A percentile compares a stretch with the other conserved stretches of the same genome.
Evolutionary conservation across 129 eudicot genomes (phyloP).

Genomic region (Lonicera japonica): DNA sequence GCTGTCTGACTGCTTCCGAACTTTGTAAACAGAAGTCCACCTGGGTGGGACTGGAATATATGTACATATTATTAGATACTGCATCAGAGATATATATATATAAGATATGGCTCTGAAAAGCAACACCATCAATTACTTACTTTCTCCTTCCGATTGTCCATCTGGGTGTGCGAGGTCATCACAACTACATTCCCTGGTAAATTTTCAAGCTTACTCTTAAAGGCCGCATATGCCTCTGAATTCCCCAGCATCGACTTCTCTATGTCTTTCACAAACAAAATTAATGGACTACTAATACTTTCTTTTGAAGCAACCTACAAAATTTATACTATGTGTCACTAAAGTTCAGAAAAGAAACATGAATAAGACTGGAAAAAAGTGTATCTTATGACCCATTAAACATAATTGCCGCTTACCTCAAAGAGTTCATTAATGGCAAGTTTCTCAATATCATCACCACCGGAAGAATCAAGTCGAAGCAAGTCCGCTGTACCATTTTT

Average conservation of each 20-base stretch:
- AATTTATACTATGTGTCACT: neutral
- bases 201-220: conserved; percentile 65
- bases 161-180: conserved; percentile 76
- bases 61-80: neutral
- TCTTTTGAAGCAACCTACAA: conserved; percentile 73
- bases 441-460: conserved; percentile 63
- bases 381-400: neutral
- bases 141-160: conserved; percentile 82
- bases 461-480: conserved; percentile 68
- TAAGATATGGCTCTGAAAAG: neutral
- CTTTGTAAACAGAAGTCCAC: conserved; percentile 82
- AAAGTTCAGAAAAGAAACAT: neutral
- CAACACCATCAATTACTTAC: conserved; percentile 31
- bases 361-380: neutral
- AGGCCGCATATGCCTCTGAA: conserved; percentile 66
- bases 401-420: conserved; percentile 39
- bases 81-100: neutral
- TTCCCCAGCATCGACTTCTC: conserved; percentile 82
- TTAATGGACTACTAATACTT: conserved; percentile 53
- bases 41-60: conserved; percentile 69
- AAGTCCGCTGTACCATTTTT: conserved; percentile 56
- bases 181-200: conserved; percentile 68
- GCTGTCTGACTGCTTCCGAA: conserved; percentile 82
- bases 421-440: conserved; percentile 73
- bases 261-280: conserved; percentile 71